Base-by-base conservation (phyloP, 225 moss, liverwort and hornwort species). In the Lunularia cruciata region DNA sequence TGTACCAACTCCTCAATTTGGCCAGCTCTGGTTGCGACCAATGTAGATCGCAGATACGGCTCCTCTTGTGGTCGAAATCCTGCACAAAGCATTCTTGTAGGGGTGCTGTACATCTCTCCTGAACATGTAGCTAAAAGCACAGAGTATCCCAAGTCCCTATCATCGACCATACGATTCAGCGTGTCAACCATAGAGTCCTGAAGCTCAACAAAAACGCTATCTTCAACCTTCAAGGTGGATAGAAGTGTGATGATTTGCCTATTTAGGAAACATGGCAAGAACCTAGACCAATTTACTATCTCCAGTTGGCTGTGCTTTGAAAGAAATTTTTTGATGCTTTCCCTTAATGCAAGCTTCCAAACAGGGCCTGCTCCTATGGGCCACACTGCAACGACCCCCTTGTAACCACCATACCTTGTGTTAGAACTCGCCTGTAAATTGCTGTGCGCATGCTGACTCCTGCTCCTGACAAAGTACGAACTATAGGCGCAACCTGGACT, bases 211-310 rank as follows among this genome's bases (percentile, higher is more conserved):
- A 98, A 92, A 0, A 78, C 72, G 8, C 46, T 3, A 75, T 89
- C 73, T 1, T 38, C 16, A 0, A 98, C 96, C 33, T 73, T 19
- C 34, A 98, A 82, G 6, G 92, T 83, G 1, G 96, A 83, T 2
- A 98, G 81, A 12, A 98, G 71, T 30, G 86, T 89, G 25, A 98
- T 87, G 23, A 98, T 90, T 27, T 98, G 92, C 32, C 92, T 79
- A 63, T 98, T 98, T 35, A 98, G 60, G 48, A 85, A 88, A 59
- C 85, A 81, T 8, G 96, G 96, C 18, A 86, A 57, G 60, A 89
- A 92, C 63, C 81, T 86, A 0, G 96, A 79, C 96, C 96, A 98
- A 40, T 78, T 77, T 43, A 90, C 71, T n/a, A 98, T 89, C 78
- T 98, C 96, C 65, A 98, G 74, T 22, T 85, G 77, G 4, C 76